phyloP scores from a whole-genome alignment of 257 asterid genomes.

The Solanum bulbocastanum region DNA sequence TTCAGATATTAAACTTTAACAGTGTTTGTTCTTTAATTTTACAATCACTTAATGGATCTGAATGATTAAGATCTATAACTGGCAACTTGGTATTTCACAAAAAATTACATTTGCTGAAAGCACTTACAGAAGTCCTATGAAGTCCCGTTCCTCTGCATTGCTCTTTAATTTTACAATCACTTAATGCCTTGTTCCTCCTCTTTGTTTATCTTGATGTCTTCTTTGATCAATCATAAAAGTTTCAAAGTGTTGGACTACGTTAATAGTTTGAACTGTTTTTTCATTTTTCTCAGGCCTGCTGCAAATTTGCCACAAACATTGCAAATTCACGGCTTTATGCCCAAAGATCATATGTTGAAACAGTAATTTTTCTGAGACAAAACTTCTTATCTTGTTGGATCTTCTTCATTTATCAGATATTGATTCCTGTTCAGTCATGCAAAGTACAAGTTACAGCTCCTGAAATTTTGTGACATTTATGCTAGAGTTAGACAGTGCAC shows the following conservation, averaged over 20 bases:
- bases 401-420: slow-evolving; percentile 1
- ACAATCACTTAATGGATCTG: neutral
- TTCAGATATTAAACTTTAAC: neutral
- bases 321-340: slow-evolving; percentile 73
- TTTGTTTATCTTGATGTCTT: neutral
- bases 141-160: neutral
- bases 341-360: slow-evolving; percentile 92
- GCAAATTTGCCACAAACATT: slow-evolving; percentile 87
- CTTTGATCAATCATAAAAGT: neutral
- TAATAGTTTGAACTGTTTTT: neutral
- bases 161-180: neutral
- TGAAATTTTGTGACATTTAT: neutral
- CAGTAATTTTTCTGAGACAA: slow-evolving; percentile 37
- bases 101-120: neutral
- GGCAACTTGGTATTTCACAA: neutral
- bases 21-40: neutral
- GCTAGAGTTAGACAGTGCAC: slow-evolving; percentile 47
- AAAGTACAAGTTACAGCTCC: neutral
- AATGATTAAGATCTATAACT: neutral
- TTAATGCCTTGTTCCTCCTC: neutral
- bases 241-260: neutral
- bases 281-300: slow-evolving; percentile 51
- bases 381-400: slow-evolving; percentile 1
- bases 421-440: neutral
- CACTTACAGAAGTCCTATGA: neutral